Percentiles rank a stretch among this genome's conserved stretches.
Conservation (phyloP, 1,139 yeast species). For the Blastobotrys aristatus region DNA sequence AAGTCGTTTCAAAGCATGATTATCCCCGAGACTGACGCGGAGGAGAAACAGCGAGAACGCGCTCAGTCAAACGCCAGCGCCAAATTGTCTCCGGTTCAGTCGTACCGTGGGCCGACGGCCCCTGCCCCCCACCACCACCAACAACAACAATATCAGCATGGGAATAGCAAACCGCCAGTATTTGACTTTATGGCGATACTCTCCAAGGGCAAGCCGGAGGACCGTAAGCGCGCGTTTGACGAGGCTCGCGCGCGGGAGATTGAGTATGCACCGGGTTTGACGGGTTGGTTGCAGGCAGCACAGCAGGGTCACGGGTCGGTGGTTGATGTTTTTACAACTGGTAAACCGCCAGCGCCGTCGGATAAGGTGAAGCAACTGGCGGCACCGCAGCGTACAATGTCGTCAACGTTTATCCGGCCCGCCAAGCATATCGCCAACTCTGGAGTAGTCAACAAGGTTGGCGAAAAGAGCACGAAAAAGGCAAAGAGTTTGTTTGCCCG, state of each 20-base stretch:
- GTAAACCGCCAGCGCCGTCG: slow-evolving; percentile 31
- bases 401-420: slow-evolving; percentile 25
- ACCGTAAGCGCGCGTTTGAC: slow-evolving; percentile 28
- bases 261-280: slow-evolving; percentile 34
- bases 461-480: slow-evolving; percentile 33
- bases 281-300: slow-evolving; percentile 31
- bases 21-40: slow-evolving; percentile 6
- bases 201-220: slow-evolving; percentile 26
- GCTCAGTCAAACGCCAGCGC: not conserved
- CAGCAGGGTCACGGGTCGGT: slow-evolving; percentile 17
- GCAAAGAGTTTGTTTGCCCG: slow-evolving; percentile 37
- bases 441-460: slow-evolving; percentile 29
- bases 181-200: slow-evolving; percentile 34
- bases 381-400: slow-evolving; percentile 23
- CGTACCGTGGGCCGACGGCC: not conserved
- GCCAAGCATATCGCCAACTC: slow-evolving; percentile 22
- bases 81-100: not conserved
- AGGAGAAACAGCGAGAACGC: not conserved
- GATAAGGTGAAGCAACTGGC: slow-evolving; percentile 22
- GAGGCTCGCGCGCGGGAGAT: slow-evolving; percentile 29
- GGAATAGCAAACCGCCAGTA: slow-evolving; percentile 28
- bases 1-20: slow-evolving; percentile 8
- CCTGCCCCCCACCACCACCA: not conserved
- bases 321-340: slow-evolving; percentile 25
- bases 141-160: not conserved